A percentile compares a stretch with the other conserved stretches of the same genome.
Evolutionary conservation across 2,329 filamentous ascomycete species (phyloP).

Genomic region (Iodosphaeria phyllophila): DNA sequence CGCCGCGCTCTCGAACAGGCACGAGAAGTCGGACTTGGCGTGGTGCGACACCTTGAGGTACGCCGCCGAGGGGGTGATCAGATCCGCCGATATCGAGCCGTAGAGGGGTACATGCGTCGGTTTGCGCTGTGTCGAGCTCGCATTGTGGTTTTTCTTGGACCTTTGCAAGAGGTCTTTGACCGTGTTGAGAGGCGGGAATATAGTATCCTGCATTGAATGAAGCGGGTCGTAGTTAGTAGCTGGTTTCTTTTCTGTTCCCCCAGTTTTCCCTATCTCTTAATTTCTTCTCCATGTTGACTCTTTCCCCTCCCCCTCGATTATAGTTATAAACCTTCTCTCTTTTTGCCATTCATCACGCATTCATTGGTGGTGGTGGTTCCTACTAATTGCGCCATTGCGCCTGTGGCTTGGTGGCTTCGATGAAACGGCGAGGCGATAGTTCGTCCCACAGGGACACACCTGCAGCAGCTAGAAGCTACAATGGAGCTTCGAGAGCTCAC

Average conservation of each 20-base stretch:
- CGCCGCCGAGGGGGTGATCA: slow-evolving; percentile 84
- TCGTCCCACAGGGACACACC: no score
- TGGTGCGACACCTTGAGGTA: slow-evolving; percentile 79
- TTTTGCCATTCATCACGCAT: no score
- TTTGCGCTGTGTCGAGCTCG: no score
- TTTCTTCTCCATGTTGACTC: no score
- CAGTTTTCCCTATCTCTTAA: neutral
- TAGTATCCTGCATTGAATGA: slow-evolving; percentile 14
- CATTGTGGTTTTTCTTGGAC: slow-evolving; percentile 14
- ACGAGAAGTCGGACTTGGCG: slow-evolving; percentile 63
- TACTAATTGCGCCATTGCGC: no score
- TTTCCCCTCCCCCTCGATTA: no score
- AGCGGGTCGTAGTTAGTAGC: slow-evolving; percentile 3
- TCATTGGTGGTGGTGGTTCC: no score
- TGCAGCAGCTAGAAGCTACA: no score
- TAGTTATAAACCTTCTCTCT: no score
- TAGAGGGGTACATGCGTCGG: slow-evolving; percentile 69
- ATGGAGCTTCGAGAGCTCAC: no score
- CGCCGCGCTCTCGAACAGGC: slow-evolving; percentile 89
- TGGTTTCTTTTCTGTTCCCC: neutral
- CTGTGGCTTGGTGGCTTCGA: no score
- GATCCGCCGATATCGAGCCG: slow-evolving; percentile 74
- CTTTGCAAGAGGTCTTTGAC: slow-evolving; percentile 23
- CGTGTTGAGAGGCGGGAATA: slow-evolving; percentile 26
- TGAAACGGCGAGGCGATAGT: no score